A percentile compares a stretch with the other conserved stretches of the same genome.
phyloP scores from a whole-genome alignment of 192 early-diverging fungal genomes.

The Umbelopsis sp. region DNA sequence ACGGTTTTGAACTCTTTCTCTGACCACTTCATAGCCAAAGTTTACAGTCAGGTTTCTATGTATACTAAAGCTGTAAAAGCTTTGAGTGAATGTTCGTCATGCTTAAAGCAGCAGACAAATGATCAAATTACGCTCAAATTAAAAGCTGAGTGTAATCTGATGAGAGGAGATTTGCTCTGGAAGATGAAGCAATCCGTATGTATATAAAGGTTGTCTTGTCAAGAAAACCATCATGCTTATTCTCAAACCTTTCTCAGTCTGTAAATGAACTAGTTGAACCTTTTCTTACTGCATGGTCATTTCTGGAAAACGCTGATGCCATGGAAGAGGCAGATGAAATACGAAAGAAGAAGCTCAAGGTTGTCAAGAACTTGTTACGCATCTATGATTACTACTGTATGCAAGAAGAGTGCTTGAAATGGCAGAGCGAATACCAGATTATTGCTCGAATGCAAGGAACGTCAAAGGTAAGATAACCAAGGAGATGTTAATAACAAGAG shows the following conservation, averaged over 20 bases:
- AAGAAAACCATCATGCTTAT: too few relatives aligned
- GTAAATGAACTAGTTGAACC: too few relatives aligned
- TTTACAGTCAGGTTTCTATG: not conserved
- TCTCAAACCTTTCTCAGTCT: too few relatives aligned
- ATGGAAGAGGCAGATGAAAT: not conserved
- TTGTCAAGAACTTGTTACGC: not conserved
- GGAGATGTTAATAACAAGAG: not conserved
- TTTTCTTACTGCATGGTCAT: not conserved
- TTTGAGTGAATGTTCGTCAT: not conserved
- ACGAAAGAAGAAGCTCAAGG: not conserved
- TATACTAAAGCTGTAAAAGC: not conserved
- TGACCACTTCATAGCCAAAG: not conserved
- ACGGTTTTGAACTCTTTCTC: too few relatives aligned
- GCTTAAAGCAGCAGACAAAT: not conserved
- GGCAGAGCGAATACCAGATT: not conserved
- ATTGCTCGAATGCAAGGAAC: not conserved
- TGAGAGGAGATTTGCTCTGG: constrained; percentile 1
- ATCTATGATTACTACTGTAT: not conserved
- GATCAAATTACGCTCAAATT: not conserved
- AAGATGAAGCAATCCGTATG: not conserved
- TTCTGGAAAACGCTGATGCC: not conserved
- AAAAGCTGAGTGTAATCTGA: not conserved
- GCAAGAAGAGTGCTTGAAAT: not conserved
- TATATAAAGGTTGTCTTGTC: too few relatives aligned
- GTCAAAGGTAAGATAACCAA: not conserved